These are phyloP conservation scores for Herpetomonas samuelpessoai DNA, from an alignment of 208 protist genomes.

Conservation along the genomic window DNA sequence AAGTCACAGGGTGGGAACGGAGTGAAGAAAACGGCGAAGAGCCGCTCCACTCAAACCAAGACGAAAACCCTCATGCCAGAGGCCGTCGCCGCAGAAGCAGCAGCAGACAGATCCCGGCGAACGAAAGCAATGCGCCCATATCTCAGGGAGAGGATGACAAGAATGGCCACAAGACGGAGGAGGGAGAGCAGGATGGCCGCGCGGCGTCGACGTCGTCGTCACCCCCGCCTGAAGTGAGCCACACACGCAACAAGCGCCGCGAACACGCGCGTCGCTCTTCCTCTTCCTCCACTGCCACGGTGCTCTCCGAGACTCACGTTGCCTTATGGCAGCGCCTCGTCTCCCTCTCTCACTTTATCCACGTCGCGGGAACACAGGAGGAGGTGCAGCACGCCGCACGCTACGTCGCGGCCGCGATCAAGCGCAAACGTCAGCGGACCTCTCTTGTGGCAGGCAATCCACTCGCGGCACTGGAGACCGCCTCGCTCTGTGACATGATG, in stretches of 20 bases:
- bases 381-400: slow-evolving; percentile 30
- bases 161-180: not conserved
- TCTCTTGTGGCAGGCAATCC: not conserved
- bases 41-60: not conserved
- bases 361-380: slow-evolving; percentile 33
- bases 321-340: slow-evolving; percentile 31
- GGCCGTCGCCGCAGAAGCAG: not conserved
- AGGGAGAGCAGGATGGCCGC: not conserved
- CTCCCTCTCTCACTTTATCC: slow-evolving; percentile 31
- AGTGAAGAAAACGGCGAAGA: no score
- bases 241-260: not conserved
- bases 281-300: not conserved
- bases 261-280: no score
- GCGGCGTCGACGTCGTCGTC: not conserved
- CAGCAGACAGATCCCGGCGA: not conserved
- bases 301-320: not conserved
- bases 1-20: no score
- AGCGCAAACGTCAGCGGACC: slow-evolving; percentile 11
- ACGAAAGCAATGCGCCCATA: not conserved
- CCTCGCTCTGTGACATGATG: slow-evolving; percentile 6
- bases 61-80: not conserved
- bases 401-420: slow-evolving; percentile 31
- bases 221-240: not conserved
- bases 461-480: not conserved
- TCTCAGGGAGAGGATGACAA: not conserved